These are phyloP conservation scores for Lentinula boryana DNA, from an alignment of 768 basidiomycete genomes.

Conservation along the genomic window DNA sequence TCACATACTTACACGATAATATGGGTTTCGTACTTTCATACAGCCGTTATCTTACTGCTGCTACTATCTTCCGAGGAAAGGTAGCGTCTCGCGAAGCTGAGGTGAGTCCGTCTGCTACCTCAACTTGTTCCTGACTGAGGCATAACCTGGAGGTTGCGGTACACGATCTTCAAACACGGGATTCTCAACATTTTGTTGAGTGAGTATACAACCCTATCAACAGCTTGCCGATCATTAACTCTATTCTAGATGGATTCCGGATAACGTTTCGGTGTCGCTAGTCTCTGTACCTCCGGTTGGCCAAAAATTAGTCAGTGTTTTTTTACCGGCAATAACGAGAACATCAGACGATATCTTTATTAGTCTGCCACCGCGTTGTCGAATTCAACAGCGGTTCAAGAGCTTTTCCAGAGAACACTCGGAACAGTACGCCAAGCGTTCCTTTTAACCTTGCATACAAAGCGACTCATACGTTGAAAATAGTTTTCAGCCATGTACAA, in stretches of 20 bases:
- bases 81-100: slow-evolving; percentile 65
- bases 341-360: slow-evolving; percentile 2
- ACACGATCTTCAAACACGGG: slow-evolving; percentile 67
- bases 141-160: slow-evolving; percentile 57
- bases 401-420: slow-evolving; percentile 73
- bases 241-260: slow-evolving; percentile 75
- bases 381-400: slow-evolving; percentile 83
- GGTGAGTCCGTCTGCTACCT: slow-evolving; percentile 34
- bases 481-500: slow-evolving; percentile 81
- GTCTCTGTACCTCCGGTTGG: slow-evolving; percentile 83
- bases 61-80: slow-evolving; percentile 82
- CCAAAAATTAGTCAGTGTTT: slow-evolving; percentile 49
- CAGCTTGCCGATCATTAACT: neutral
- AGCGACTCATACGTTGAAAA: neutral
- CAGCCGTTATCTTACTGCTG: slow-evolving; percentile 83
- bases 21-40: neutral
- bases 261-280: slow-evolving; percentile 80
- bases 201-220: slow-evolving; percentile 27
- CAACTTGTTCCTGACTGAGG: slow-evolving; percentile 38
- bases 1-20: slow-evolving; percentile 1
- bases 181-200: slow-evolving; percentile 77
- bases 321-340: no score
- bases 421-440: slow-evolving; percentile 35
- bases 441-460: neutral
- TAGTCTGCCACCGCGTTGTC: slow-evolving; percentile 66